Base-by-base conservation (phyloP, 306 rosid species). In the Quercus ilex region DNA sequence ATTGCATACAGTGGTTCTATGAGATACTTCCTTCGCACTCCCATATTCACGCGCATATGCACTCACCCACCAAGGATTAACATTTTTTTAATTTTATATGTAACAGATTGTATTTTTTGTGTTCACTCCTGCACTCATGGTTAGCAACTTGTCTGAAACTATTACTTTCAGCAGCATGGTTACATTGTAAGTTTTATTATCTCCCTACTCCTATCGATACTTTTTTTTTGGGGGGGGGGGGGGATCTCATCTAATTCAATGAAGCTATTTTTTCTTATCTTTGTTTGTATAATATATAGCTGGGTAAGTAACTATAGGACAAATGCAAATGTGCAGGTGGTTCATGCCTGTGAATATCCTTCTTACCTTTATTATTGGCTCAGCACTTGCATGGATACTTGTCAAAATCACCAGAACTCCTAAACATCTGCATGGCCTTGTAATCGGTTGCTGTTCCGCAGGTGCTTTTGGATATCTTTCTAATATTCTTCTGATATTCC, bases 311-410 rank as follows among this genome's bases (percentile, higher is more conserved):
- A 63, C 51, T 19, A 46, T 18, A 7, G 26, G 13, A 5, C 23
- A 31, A 31, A 17, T 67, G 71, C 46, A 71, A 71, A 71, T 71
- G 58, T 49, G 46, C 10, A 71, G 74, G 74, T 71, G 74, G 74
- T 71, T 71, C 74, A 71, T 71, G 56, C 74, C 33, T 13, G 74
- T 71, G 58, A 71, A 71, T 71, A 23, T 51, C 56, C 74, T 71
- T 71, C 33, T 71, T 20, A 71, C 33, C 15, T 71, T 71, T 71
- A 21, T 71, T 13, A 71, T 71, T 41, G 74, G 57, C 58, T 71
- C 33, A 21, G 12, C 7, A 21, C 74, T 70, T 8, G 35, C 74
- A 71, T 71, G 74, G 74, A 46, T 71, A 46, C 56, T 41, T 49
- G 23, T 23, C 18, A 71, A 71, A 14, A 49, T 49, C 35, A 71